Evolutionary conservation across 2,329 filamentous ascomycete genomes (phyloP).

Genomic region (Fusarium caatingaense): DNA sequence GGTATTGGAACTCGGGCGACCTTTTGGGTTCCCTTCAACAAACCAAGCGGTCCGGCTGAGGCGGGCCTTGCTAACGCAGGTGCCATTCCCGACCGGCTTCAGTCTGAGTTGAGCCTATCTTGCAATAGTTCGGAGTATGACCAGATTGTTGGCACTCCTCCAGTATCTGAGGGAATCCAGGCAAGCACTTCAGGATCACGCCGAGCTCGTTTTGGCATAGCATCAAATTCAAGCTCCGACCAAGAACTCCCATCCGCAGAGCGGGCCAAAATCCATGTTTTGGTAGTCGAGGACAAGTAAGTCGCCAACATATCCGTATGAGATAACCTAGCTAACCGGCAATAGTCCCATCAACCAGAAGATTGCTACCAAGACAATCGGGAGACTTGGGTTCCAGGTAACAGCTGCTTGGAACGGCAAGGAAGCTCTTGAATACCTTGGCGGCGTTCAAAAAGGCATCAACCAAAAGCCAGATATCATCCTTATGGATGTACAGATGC

Average conservation of each 20-base stretch:
- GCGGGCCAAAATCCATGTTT: constrained; percentile 72
- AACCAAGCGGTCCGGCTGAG: constrained; percentile 64
- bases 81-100: constrained; percentile 74
- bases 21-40: constrained; percentile 82
- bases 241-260: constrained; percentile 66
- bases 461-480: constrained; percentile 76
- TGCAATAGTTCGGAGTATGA: constrained; percentile 75
- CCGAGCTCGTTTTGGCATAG: constrained; percentile 51
- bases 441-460: constrained; percentile 62
- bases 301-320: constrained; percentile 44
- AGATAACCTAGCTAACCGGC: constrained; percentile 30
- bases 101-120: constrained; percentile 72
- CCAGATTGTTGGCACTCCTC: constrained; percentile 56
- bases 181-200: constrained; percentile 41
- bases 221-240: constrained; percentile 52
- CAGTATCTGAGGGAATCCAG: constrained; percentile 45
- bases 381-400: constrained; percentile 77
- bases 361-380: constrained; percentile 80
- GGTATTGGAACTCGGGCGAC: constrained; percentile 78
- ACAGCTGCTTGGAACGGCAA: constrained; percentile 81
- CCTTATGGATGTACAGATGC: constrained; percentile 82
- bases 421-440: constrained; percentile 80
- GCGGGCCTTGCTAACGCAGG: constrained; percentile 70
- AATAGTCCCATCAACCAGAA: constrained; percentile 74
- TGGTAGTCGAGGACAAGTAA: constrained; percentile 86